Evolutionary conservation across 352 stramenopile genomes (phyloP), one percentile per base, ranked within the genome.

Genomic region (Globisporangium viniferum): DNA sequence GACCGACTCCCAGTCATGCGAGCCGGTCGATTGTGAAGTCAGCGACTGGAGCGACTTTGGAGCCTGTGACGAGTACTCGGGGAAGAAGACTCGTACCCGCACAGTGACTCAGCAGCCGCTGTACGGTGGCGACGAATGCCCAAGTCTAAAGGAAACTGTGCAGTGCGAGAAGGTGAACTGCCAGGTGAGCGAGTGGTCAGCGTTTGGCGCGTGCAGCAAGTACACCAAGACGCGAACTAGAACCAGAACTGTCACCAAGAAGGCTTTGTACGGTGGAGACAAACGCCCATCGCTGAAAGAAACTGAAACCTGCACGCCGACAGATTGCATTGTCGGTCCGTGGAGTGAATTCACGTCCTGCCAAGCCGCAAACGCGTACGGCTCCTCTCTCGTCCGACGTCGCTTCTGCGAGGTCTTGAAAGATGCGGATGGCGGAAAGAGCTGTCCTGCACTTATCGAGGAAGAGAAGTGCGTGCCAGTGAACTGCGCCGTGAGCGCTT

Each of bases 261-360:
- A 63, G 15, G 62, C 82, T 2, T 55, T 64, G 22, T 84, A 77
- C 31, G 76, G 76, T 12, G 80, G 82, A 20, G 39, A 67, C 1
- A 49, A 62, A 15, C 91, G 84, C 44, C 75, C 70, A 0, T 35
- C 62, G 12, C 65, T 90, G 7, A 66, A 67, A 14, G 77, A 90
- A 48, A 71, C 64, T 0, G 51, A 74, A 8, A 10, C 59, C 0
- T 93, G 85, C 44, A 75, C 66, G 6, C 70, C 68, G 1, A 48
- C 68, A 0, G 81, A 90, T 62, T 93, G 82, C 44, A 56, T 82
- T n/a, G 64, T 84, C 3, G 72, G 79, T 8, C 67, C 73, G 1
- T 92, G 82, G 81, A 85, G 72, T n/a, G 73, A 75, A 2, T 93
- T 77, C 69, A 78, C 73, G 8, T 56, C 68, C 5, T 93, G 84